Percentiles rank a stretch among this genome's conserved stretches.
phyloP scores from a whole-genome alignment of 768 basidiomycete species.

The Asterophora parasitica region DNA sequence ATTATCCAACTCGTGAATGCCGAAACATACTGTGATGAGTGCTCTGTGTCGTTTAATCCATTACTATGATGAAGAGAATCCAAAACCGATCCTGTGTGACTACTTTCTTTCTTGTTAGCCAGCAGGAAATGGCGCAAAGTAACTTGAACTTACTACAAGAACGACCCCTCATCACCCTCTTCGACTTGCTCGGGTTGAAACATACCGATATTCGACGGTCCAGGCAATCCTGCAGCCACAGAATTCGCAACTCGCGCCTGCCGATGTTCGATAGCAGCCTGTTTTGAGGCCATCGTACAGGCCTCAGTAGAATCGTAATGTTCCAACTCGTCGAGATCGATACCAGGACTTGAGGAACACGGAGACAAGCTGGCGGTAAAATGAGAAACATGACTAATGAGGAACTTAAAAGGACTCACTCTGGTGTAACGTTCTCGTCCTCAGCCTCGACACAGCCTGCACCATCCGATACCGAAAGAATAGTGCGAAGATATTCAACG shows the following conservation, averaged over 20 bases:
- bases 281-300: not conserved
- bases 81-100: no score
- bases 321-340: not conserved
- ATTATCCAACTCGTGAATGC: no score
- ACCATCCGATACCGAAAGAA: constrained; percentile 27
- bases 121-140: no score
- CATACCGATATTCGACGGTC: constrained; percentile 2
- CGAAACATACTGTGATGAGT: no score
- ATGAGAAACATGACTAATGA: no score
- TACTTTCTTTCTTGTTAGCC: no score
- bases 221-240: constrained; percentile 9
- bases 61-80: no score
- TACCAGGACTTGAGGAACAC: not conserved
- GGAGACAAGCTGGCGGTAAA: not conserved
- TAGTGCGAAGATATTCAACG: constrained; percentile 37
- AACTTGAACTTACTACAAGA: no score
- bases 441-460: not conserved
- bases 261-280: not conserved
- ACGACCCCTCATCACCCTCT: no score
- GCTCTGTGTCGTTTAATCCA: no score
- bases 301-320: not conserved
- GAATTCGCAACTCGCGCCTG: constrained; percentile 3
- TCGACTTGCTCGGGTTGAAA: not conserved
- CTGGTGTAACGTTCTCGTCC: not conserved
- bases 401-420: not conserved